Evolutionary conservation across 441 rosid species (phyloP).

Genomic region (Omphalea diandra): DNA sequence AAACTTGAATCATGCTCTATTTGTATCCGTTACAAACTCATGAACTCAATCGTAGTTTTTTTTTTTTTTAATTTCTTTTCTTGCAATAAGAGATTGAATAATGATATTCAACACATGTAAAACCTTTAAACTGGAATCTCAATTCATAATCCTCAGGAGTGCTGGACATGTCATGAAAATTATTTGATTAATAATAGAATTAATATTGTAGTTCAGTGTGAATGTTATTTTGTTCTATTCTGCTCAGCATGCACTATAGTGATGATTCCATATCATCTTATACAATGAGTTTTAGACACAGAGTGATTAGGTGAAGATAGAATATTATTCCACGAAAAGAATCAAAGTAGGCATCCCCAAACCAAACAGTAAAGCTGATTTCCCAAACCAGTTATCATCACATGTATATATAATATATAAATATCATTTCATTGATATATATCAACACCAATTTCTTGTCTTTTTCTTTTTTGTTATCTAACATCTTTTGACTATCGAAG

Average conservation of each 20-base stretch:
- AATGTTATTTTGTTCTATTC: not conserved
- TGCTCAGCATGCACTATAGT: not conserved
- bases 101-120: no score
- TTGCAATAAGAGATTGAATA: no score
- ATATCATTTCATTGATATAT: conserved; percentile 24
- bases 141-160: not conserved
- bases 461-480: conserved; percentile 12
- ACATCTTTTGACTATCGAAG: conserved; percentile 33
- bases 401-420: not conserved
- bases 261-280: conserved; percentile 12
- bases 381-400: conserved; percentile 21
- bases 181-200: not conserved
- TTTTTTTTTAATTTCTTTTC: no score
- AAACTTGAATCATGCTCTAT: no score
- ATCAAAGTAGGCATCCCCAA: not conserved
- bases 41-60: no score
- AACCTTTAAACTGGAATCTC: not conserved
- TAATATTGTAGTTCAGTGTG: not conserved
- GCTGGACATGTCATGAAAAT: not conserved
- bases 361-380: conserved; percentile 16
- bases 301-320: not conserved
- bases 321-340: no score
- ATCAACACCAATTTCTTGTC: not conserved
- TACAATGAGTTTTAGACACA: not conserved
- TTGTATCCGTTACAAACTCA: no score